Conservation (phyloP, 371 early-diverging fungal species). For the Rhizopus arrhizus region DNA sequence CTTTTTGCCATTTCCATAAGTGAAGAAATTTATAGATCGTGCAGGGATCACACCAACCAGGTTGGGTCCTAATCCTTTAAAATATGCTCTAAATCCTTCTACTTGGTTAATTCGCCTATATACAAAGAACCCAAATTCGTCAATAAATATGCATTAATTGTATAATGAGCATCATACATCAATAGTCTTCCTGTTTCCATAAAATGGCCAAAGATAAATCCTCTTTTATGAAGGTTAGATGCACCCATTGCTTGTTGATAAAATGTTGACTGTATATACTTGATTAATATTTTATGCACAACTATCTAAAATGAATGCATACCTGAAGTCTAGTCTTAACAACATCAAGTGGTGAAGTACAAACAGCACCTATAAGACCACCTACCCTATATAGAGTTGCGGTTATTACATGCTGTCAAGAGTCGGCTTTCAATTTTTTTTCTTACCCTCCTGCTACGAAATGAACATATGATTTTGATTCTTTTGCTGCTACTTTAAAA, state of each 20-base stretch:
- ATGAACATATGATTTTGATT: constrained; percentile 23
- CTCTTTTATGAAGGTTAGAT: constrained; percentile 1
- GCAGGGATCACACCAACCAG: constrained; percentile 93
- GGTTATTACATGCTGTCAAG: neutral
- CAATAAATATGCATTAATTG: neutral
- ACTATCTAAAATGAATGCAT: constrained; percentile 12
- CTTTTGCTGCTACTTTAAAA: constrained; percentile 2
- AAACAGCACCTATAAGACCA: constrained; percentile 20
- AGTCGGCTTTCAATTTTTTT: too few relatives aligned
- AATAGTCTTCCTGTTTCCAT: constrained; percentile 54
- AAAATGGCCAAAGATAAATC: constrained; percentile 49
- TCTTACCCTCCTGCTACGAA: constrained; percentile 66
- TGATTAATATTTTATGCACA: neutral
- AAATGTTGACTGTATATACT: constrained; percentile 26
- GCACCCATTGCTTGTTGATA: constrained; percentile 28
- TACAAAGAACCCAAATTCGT: neutral
- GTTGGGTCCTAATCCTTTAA: constrained; percentile 92
- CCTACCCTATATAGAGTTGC: neutral
- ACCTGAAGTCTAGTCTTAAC: constrained; percentile 89
- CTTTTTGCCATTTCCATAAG: constrained; percentile 88
- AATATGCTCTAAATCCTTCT: constrained; percentile 88
- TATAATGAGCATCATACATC: constrained; percentile 38
- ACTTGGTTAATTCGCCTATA: constrained; percentile 67
- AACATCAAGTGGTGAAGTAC: constrained; percentile 89
- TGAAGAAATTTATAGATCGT: constrained; percentile 88